Percentiles rank a stretch among this genome's conserved stretches.
These are phyloP conservation scores for Solanum stenotomum DNA, from an alignment of 257 asterid species.

Conservation along the genomic window DNA sequence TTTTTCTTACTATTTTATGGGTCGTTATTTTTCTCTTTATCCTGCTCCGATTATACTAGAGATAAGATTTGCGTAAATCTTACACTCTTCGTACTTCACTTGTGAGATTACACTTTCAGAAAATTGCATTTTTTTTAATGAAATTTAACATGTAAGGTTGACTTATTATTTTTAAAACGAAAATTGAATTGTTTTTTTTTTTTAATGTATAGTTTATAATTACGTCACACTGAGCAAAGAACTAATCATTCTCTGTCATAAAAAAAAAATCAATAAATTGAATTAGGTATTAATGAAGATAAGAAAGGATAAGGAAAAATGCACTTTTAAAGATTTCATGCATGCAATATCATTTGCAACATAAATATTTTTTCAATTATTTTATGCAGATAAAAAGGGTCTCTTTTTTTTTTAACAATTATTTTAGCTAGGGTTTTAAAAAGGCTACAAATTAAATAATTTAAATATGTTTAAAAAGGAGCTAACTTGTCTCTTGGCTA, in stretches of 20 bases:
- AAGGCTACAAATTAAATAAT: not conserved
- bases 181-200: not conserved
- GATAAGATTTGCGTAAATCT: not conserved
- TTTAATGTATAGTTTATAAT: not conserved
- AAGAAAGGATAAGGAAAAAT: not conserved
- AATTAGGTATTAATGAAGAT: not conserved
- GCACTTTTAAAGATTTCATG: not conserved
- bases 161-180: no score
- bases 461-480: not conserved
- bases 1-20: not conserved
- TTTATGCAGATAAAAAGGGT: not conserved
- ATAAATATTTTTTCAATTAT: not conserved
- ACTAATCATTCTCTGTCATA: not conserved
- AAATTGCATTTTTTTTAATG: not conserved
- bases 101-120: not conserved
- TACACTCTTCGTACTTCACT: fast-evolving
- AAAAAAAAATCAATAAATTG: not conserved
- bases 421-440: not conserved
- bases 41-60: not conserved
- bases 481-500: not conserved
- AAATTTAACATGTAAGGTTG: not conserved
- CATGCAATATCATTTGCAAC: not conserved
- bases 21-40: not conserved
- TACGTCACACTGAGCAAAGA: not conserved
- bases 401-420: not conserved